These are phyloP conservation scores for Malus hybrid DNA, from an alignment of 331 rosid genomes.

Conservation along the genomic window DNA sequence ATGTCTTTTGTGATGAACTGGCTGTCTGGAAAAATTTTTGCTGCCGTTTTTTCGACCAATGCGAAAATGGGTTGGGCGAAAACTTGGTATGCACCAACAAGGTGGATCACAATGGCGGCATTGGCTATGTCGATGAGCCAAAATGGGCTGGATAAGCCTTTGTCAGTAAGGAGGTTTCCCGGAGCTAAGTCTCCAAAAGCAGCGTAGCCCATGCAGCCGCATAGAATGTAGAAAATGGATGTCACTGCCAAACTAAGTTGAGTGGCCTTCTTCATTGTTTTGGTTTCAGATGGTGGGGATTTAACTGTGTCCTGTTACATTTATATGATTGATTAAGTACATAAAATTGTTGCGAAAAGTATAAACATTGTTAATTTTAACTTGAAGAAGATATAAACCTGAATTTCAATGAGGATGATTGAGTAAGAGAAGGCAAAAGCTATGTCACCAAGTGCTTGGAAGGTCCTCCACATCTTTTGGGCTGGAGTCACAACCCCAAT, in stretches of 20 bases:
- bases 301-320: slow-evolving; percentile 53
- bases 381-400: slow-evolving; percentile 24
- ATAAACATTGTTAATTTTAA: neutral
- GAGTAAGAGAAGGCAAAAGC: slow-evolving; percentile 77
- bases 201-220: slow-evolving; percentile 69
- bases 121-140: slow-evolving; percentile 80
- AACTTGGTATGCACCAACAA: too few relatives aligned
- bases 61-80: slow-evolving; percentile 37
- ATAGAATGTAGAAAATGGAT: slow-evolving; percentile 59
- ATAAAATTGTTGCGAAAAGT: neutral
- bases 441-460: slow-evolving; percentile 70
- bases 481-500: slow-evolving; percentile 1
- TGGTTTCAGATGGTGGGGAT: slow-evolving; percentile 57
- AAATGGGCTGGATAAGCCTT: slow-evolving; percentile 31
- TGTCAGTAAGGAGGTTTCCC: slow-evolving; percentile 63
- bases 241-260: slow-evolving; percentile 37
- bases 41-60: slow-evolving; percentile 15
- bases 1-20: slow-evolving; percentile 19
- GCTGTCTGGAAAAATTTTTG: slow-evolving; percentile 3
- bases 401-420: slow-evolving; percentile 61
- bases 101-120: neutral
- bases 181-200: slow-evolving; percentile 61
- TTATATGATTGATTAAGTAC: neutral
- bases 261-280: slow-evolving; percentile 62
- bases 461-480: slow-evolving; percentile 43